Evolutionary conservation across 179 eudicot species (phyloP).

Genomic region (Carnegiea gigantea): DNA sequence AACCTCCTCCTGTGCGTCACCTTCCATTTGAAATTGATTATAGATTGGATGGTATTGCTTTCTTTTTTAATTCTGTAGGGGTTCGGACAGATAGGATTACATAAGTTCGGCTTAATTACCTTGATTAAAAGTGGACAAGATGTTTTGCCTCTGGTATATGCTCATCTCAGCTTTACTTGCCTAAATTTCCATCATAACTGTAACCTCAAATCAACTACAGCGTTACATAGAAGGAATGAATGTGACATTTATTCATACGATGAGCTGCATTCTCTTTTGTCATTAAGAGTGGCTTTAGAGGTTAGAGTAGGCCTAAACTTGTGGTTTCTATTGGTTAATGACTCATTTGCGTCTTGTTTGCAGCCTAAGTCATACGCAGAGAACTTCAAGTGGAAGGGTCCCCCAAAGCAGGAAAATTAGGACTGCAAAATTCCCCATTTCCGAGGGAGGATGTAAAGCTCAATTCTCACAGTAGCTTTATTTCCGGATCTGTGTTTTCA

Average conservation of each 20-base stretch:
- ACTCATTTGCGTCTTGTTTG: conserved; percentile 13
- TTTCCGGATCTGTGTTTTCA: conserved; percentile 11
- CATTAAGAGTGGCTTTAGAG: not conserved
- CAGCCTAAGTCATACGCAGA: conserved; percentile 91
- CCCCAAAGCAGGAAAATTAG: conserved; percentile 31
- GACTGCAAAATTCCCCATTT: not conserved
- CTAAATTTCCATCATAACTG: not conserved
- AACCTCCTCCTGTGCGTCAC: not conserved
- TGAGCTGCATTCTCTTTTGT: not conserved
- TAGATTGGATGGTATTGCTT: not conserved
- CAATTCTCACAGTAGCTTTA: conserved; percentile 15
- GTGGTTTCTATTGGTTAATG: not conserved
- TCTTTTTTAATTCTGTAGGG: not conserved
- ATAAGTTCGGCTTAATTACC: not conserved
- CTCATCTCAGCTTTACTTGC: not conserved
- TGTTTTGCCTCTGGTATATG: not conserved
- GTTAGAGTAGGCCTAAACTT: not conserved
- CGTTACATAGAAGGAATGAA: not conserved
- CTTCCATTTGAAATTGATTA: not conserved
- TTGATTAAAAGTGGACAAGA: not conserved
- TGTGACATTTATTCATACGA: not conserved
- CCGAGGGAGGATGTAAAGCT: conserved; percentile 26
- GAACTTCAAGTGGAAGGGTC: conserved; percentile 99
- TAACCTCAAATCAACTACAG: not conserved
- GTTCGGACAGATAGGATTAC: not conserved